Conservation (phyloP, 2,329 filamentous ascomycete species). For the Talaromyces sp. region DNA sequence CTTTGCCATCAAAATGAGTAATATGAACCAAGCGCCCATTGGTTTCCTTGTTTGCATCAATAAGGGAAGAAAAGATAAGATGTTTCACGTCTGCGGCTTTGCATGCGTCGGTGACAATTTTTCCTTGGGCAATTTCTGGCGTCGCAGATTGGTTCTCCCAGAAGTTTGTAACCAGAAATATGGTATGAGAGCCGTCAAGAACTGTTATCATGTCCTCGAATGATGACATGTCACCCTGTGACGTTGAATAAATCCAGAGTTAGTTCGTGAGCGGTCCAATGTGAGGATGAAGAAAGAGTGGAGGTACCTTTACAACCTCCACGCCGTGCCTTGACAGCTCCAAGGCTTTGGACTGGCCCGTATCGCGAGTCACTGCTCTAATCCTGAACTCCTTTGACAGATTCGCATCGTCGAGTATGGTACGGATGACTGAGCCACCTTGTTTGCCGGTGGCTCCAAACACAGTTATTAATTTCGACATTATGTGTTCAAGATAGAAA, state of each 20-base stretch:
- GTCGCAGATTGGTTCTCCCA: constrained; percentile 11
- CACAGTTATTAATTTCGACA: constrained; percentile 49
- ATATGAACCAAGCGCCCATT: constrained; percentile 19
- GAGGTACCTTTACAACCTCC: constrained; percentile 47
- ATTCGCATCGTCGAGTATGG: constrained; percentile 46
- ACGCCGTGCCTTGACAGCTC: constrained; percentile 51
- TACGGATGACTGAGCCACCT: constrained; percentile 58
- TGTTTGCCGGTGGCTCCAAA: constrained; percentile 65
- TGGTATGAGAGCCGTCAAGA: constrained; percentile 12
- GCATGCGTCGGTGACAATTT: constrained; percentile 13
- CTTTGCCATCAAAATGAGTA: constrained; percentile 47
- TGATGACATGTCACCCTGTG: not conserved
- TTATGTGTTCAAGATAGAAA: constrained; percentile 11
- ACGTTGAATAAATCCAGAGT: no score
- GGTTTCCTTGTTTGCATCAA: constrained; percentile 8
- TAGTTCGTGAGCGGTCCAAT: not conserved
- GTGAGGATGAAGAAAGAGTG: not conserved
- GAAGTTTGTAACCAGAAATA: constrained; percentile 19
- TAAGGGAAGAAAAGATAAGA: constrained; percentile 13
- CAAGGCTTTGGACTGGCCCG: constrained; percentile 48
- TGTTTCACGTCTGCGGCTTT: constrained; percentile 13
- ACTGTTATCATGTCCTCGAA: not conserved
- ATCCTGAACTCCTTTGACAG: constrained; percentile 55
- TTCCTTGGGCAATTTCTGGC: constrained; percentile 11
- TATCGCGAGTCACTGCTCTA: constrained; percentile 59